phyloP scores from a whole-genome alignment of 176 grass and related monocot genomes.

The Pontederia crassipes region DNA sequence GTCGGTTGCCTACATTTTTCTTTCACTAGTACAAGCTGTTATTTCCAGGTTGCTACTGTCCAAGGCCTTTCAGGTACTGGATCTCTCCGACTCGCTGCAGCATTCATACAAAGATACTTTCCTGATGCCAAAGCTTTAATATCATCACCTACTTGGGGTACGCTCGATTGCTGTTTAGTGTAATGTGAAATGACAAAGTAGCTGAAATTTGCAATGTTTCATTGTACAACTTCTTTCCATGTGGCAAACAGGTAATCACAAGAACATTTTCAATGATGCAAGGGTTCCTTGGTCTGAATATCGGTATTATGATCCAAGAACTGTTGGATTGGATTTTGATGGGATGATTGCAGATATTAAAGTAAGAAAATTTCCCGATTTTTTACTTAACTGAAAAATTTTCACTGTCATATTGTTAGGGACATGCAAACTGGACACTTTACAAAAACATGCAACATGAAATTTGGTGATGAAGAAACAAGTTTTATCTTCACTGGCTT shows the following conservation, averaged over 20 bases:
- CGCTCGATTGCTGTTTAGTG: slow-evolving; percentile 5
- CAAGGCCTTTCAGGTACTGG: slow-evolving; percentile 91
- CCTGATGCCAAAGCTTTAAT: slow-evolving; percentile 79
- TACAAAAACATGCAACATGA: too few relatives aligned
- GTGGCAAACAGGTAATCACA: slow-evolving; percentile 75
- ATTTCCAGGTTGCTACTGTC: slow-evolving; percentile 73
- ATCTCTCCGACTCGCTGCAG: slow-evolving; percentile 73
- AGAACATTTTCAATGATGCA: slow-evolving; percentile 98
- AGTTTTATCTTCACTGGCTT: neutral
- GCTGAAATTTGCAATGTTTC: neutral
- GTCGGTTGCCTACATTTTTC: neutral
- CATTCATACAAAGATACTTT: slow-evolving; percentile 99
- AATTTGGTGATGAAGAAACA: neutral
- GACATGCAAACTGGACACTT: too few relatives aligned
- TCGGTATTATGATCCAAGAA: slow-evolving; percentile 88
- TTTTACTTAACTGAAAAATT: neutral
- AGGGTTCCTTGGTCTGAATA: slow-evolving; percentile 98
- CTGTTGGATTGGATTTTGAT: slow-evolving; percentile 92
- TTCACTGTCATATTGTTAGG: too few relatives aligned
- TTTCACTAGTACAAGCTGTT: too few relatives aligned
- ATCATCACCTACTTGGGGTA: slow-evolving; percentile 96
- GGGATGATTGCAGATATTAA: slow-evolving; percentile 94
- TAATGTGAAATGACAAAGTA: slow-evolving; percentile 5
- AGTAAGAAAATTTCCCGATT: slow-evolving; percentile 29
- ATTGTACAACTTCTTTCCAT: slow-evolving; percentile 1